Conservation (phyloP, 805 yeast species). For the Saccharomycopsis sp. region DNA sequence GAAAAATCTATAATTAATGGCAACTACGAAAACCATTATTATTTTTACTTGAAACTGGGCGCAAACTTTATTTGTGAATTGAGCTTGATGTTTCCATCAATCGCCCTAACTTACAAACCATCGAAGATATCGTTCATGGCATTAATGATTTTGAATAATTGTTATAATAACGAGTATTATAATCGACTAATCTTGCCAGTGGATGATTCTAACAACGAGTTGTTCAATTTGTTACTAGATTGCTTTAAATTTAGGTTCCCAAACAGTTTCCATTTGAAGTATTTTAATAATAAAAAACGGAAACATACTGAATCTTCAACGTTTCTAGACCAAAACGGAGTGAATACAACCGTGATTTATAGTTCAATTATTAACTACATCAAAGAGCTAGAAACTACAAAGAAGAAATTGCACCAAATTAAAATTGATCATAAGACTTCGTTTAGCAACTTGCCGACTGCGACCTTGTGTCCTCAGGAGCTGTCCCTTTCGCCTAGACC, state of each 20-base stretch:
- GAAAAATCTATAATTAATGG: not conserved
- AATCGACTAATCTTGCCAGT: slow-evolving; percentile 6
- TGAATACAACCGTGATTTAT: slow-evolving; percentile 5
- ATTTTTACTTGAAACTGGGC: slow-evolving; percentile 13
- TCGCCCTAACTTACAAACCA: slow-evolving; percentile 13
- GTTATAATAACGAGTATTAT: slow-evolving; percentile 11
- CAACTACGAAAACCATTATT: slow-evolving; percentile 10
- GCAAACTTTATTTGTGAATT: slow-evolving; percentile 18
- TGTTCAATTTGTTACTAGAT: slow-evolving; percentile 5
- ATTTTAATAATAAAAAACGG: slow-evolving; percentile 5
- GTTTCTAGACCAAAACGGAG: not conserved
- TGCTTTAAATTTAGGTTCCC: slow-evolving; percentile 12
- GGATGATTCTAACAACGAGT: slow-evolving; percentile 3
- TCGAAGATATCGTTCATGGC: slow-evolving; percentile 12
- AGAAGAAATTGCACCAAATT: not conserved
- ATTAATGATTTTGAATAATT: slow-evolving; percentile 15
- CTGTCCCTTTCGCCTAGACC: not conserved
- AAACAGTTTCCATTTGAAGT: slow-evolving; percentile 10
- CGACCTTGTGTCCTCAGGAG: not conserved
- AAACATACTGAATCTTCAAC: not conserved
- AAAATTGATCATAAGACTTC: not conserved
- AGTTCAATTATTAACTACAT: slow-evolving; percentile 6
- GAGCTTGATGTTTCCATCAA: slow-evolving; percentile 9
- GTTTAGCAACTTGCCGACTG: not conserved
- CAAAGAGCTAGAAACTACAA: not conserved